Base-by-base conservation (phyloP, 2,329 filamentous ascomycete species). In the Gnomoniopsis smithogilvyi region DNA sequence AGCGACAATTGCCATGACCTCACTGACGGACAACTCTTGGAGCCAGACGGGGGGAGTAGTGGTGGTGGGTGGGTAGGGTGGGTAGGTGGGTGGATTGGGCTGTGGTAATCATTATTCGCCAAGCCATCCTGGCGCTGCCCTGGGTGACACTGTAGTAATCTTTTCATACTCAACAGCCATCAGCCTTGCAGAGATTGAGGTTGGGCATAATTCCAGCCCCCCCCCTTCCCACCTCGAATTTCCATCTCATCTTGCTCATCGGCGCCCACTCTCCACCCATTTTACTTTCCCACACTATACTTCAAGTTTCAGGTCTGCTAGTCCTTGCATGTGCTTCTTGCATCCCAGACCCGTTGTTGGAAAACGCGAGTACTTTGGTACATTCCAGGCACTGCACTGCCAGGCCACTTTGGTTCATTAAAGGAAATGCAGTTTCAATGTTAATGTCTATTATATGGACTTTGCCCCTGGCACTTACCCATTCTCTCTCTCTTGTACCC, bases 371-470 rank as follows among this genome's bases (percentile, higher is more conserved):
- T 41, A 41, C 36, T 21, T 45, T 3, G 3, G 41, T 45, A 45
- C 41, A 17, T 45, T 6, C 8, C n/a, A 19, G 14, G 15, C 41
- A 10, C 41, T n/a, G 15, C 41, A 10, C 41, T n/a, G 15, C 41
- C 41, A 14, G 43, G 43, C 43, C 19, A 19, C 43, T 19, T 10
- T 45, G 11, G 15, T 19, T 45, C 43, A 45, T 45, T 26, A 52
- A 43, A 43, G 50, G 50, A 22, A 45, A n/a, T 47, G 11, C 26
- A 30, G 55, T 46, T 26, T 51, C 55, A 48, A 52, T 33, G 36
- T 47, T 48, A 43, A 48, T 45, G 55, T 52, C 55, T 52, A 46
- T 48, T 52, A 46, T 50, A 57, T 57, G 48, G 49, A 45, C 21
- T 57, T 17, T 24, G 19, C 45, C 45, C 48, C 38, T 24, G 50